phyloP scores from a whole-genome alignment of 257 asterid species.

The Agastache rugosa region DNA sequence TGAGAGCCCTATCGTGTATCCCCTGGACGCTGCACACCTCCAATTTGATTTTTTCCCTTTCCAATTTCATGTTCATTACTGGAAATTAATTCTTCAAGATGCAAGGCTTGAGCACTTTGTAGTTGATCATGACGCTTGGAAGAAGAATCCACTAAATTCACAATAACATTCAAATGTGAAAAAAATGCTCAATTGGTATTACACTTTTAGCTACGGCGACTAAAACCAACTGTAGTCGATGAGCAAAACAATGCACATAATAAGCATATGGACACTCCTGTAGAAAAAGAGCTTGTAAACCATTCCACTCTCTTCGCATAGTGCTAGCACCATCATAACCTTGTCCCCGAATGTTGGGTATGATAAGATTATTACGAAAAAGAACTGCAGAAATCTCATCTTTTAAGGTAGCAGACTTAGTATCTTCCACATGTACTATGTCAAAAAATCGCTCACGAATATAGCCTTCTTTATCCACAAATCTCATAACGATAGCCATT shows the following conservation, averaged over 20 bases:
- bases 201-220: background rate
- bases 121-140: too few relatives aligned
- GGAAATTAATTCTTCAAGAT: background rate
- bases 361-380: background rate
- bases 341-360: background rate
- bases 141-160: too few relatives aligned
- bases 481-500: background rate
- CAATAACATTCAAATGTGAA: too few relatives aligned
- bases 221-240: background rate
- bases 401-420: background rate
- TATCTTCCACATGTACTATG: background rate
- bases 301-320: background rate
- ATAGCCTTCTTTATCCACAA: slow-evolving; percentile 1
- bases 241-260: background rate
- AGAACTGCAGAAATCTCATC: background rate
- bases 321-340: background rate
- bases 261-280: background rate
- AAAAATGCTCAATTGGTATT: too few relatives aligned
- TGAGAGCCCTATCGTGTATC: too few relatives aligned
- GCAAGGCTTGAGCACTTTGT: background rate
- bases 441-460: background rate
- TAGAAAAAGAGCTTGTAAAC: background rate
- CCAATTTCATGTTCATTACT: background rate
- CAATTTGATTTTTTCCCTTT: background rate
- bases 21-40: too few relatives aligned